Conservation (phyloP, 768 basidiomycete genomes). For the Pleurotus platypus region DNA sequence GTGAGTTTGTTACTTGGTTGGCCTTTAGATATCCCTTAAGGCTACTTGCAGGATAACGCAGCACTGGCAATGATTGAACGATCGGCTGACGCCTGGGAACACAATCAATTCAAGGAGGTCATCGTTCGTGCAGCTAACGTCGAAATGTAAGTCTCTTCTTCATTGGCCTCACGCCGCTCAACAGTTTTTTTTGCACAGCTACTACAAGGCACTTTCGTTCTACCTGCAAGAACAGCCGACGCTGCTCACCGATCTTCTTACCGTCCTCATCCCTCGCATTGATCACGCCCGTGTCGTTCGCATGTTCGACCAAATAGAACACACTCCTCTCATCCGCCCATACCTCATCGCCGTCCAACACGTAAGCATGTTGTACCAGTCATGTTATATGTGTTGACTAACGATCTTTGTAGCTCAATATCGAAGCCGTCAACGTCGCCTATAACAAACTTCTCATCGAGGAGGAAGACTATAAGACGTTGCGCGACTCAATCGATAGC, state of each 20-base stretch:
- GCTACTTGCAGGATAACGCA: constrained; percentile 75
- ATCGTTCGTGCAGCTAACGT: constrained; percentile 95
- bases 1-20: constrained; percentile 35
- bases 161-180: not conserved
- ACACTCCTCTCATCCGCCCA: constrained; percentile 91
- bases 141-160: constrained; percentile 68
- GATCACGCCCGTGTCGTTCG: constrained; percentile 95
- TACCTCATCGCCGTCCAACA: constrained; percentile 98
- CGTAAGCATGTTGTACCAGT: constrained; percentile 36
- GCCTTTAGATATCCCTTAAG: not conserved
- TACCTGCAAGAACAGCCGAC: constrained; percentile 93
- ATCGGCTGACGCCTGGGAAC: constrained; percentile 98
- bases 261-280: constrained; percentile 89
- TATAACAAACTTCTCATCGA: constrained; percentile 98
- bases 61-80: constrained; percentile 98
- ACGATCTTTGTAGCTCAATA: constrained; percentile 69
- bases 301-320: constrained; percentile 93
- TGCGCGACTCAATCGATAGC: constrained; percentile 96
- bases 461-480: constrained; percentile 97
- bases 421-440: constrained; percentile 96
- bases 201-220: constrained; percentile 93
- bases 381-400: not conserved
- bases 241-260: constrained; percentile 88
- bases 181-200: constrained; percentile 40
- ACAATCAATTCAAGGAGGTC: constrained; percentile 99